A percentile compares a stretch with the other conserved stretches of the same genome.
Evolutionary conservation across 768 basidiomycete species (phyloP).

Genomic region (Termitomyces sp.): DNA sequence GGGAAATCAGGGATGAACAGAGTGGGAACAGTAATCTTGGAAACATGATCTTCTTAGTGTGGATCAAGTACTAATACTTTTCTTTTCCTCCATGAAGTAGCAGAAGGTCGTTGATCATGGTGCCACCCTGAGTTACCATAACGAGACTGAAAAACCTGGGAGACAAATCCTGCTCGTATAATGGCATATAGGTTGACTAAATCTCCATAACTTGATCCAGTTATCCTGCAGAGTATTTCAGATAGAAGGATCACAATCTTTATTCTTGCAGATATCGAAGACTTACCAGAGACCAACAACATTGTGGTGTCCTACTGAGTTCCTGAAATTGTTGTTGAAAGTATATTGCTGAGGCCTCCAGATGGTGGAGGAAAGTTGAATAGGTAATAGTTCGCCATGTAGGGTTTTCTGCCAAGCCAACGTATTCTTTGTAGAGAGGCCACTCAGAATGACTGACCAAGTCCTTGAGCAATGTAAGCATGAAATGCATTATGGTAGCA

Average conservation of each 20-base stretch:
- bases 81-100: background rate
- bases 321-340: background rate
- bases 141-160: conserved; percentile 5
- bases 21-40: background rate
- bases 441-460: background rate
- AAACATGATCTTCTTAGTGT: background rate
- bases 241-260: background rate
- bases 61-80: conserved; percentile 2
- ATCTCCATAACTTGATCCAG: conserved; percentile 1
- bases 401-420: background rate
- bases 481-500: conserved; percentile 4
- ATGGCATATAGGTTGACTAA: conserved; percentile 6
- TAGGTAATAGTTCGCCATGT: conserved; percentile 4
- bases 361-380: background rate
- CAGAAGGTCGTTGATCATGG: conserved; percentile 4
- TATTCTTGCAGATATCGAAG: background rate
- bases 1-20: background rate
- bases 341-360: background rate
- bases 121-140: background rate
- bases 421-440: conserved; percentile 5
- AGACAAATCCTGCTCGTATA: conserved; percentile 2
- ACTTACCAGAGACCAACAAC: conserved; percentile 6
- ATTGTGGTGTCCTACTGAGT: background rate
- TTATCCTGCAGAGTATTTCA: background rate
- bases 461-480: background rate